Percentiles rank a stretch among this genome's conserved stretches.
Conservation (phyloP, 257 asterid genomes). For the Lycium barbarum region DNA sequence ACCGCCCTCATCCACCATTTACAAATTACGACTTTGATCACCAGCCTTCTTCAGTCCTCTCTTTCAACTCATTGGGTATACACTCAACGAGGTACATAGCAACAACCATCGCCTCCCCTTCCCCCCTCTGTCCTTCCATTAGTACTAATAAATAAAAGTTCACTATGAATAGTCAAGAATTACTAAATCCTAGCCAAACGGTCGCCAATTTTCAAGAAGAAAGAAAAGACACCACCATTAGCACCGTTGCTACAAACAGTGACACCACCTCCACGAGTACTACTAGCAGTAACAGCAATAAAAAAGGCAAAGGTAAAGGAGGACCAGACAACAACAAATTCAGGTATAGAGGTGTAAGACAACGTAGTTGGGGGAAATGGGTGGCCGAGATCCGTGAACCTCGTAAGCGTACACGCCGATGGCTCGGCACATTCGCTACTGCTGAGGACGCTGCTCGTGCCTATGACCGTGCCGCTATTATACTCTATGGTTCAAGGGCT, state of each 20-base stretch:
- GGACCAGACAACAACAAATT: constrained; percentile 92
- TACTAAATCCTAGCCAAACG: neutral
- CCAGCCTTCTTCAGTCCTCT: constrained; percentile 21
- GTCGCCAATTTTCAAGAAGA: neutral
- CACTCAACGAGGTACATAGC: constrained; percentile 6
- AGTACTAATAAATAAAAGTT: neutral
- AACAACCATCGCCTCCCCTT: neutral
- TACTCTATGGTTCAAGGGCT: constrained; percentile 76
- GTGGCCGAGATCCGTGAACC: constrained; percentile 99
- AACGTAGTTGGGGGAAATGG: constrained; percentile 99
- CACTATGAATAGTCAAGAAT: neutral
- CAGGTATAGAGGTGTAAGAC: constrained; percentile 80
- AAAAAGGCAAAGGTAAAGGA: constrained; percentile 64
- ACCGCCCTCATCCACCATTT: constrained; percentile 31
- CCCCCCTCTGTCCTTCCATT: neutral
- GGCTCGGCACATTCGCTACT: constrained; percentile 91
- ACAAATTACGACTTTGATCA: neutral
- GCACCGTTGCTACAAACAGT: constrained; percentile 21
- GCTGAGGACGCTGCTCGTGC: constrained; percentile 99
- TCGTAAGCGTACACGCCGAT: constrained; percentile 67
- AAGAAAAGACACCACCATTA: neutral
- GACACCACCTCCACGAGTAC: constrained; percentile 18
- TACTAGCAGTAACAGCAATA: neutral
- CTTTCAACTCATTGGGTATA: constrained; percentile 20
- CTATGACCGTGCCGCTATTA: constrained; percentile 89